Conservation (phyloP, 2,329 filamentous ascomycete genomes). For the Pseudogymnoascus sp. region DNA sequence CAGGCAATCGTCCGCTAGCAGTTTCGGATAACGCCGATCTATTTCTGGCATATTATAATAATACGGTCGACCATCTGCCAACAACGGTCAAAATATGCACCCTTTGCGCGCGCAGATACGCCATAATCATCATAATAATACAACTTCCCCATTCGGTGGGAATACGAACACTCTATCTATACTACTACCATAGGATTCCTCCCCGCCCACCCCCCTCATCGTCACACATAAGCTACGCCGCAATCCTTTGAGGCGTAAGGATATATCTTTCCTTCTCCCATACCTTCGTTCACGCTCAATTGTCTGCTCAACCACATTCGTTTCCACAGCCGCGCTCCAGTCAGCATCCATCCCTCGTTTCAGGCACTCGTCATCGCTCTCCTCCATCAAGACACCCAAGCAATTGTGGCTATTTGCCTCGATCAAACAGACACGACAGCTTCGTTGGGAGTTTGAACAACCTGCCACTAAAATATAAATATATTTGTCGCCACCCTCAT, state of each 20-base stretch:
- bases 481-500: conserved; percentile 3
- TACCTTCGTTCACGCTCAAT: conserved; percentile 3
- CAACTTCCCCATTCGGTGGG: conserved; percentile 5
- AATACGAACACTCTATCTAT: neutral
- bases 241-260: neutral
- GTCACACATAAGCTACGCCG: neutral
- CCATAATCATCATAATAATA: conserved; percentile 6
- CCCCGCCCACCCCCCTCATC: neutral
- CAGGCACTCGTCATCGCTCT: conserved; percentile 3
- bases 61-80: neutral
- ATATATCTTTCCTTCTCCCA: neutral
- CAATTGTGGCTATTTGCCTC: neutral
- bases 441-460: neutral
- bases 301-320: conserved; percentile 5
- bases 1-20: neutral
- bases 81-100: conserved; percentile 4
- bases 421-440: neutral
- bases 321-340: neutral
- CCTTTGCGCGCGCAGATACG: conserved; percentile 1
- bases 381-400: neutral
- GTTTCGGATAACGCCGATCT: conserved; percentile 1
- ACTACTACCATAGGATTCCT: neutral
- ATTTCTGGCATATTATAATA: conserved; percentile 5
- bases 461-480: neutral
- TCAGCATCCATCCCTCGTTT: neutral